Evolutionary conservation across 352 stramenopile genomes (phyloP).

Genomic region (Paralagenidium karlingii): DNA sequence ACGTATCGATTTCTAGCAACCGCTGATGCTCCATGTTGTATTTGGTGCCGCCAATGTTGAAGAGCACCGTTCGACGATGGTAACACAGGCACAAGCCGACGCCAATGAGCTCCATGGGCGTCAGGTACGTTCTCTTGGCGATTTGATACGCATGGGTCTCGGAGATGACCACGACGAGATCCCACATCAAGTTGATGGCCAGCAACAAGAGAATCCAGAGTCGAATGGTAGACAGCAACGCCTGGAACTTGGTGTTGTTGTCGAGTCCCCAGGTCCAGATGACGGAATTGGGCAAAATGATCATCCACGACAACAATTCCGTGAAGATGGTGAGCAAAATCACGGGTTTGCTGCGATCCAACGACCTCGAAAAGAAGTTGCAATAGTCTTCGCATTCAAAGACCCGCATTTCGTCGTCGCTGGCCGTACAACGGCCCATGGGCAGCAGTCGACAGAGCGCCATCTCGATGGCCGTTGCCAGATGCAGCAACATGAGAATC

Average conservation of each 20-base stretch:
- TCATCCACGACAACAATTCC: constrained; percentile 3
- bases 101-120: constrained; percentile 10
- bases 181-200: constrained; percentile 5
- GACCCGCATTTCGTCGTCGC: constrained; percentile 1
- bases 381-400: constrained; percentile 16
- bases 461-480: constrained; percentile 18
- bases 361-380: constrained; percentile 10
- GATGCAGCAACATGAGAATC: neutral
- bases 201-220: constrained; percentile 7
- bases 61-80: constrained; percentile 1
- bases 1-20: constrained; percentile 9
- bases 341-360: constrained; percentile 3
- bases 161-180: constrained; percentile 1
- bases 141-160: constrained; percentile 9
- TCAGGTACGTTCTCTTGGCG: constrained; percentile 8
- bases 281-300: constrained; percentile 7
- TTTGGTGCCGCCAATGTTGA: constrained; percentile 12
- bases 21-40: constrained; percentile 14
- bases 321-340: neutral
- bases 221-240: constrained; percentile 1
- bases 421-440: constrained; percentile 9
- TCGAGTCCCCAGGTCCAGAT: constrained; percentile 7
- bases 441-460: constrained; percentile 15
- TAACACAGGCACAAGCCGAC: constrained; percentile 9
- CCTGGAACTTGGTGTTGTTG: constrained; percentile 2